Percentiles rank a stretch among this genome's conserved stretches.
phyloP scores from a whole-genome alignment of 345 rosid genomes.

The Combretum micranthum region DNA sequence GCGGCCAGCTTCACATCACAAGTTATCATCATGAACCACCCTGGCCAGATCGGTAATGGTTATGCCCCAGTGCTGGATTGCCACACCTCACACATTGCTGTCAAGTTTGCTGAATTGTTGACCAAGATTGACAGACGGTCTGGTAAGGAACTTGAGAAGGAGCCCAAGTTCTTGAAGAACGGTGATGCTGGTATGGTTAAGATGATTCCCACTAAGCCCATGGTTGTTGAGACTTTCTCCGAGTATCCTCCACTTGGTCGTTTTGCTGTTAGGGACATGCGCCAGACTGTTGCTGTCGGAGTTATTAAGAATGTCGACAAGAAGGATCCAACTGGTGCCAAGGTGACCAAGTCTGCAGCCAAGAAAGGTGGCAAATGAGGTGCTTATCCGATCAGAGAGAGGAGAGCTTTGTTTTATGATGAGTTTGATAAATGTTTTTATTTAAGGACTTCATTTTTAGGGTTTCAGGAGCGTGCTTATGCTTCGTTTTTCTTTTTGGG shows the following conservation, averaged over 20 bases:
- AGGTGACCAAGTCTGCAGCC: slow-evolving; percentile 24
- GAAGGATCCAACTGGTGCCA: slow-evolving; percentile 28
- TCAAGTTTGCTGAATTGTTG: slow-evolving; percentile 23
- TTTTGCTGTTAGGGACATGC: slow-evolving; percentile 33
- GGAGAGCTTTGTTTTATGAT: background rate
- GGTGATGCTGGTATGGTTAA: slow-evolving; percentile 29
- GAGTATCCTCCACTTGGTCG: slow-evolving; percentile 29
- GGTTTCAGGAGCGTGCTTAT: background rate
- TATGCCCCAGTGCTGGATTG: slow-evolving; percentile 23
- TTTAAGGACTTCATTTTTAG: background rate
- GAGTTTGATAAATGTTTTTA: slow-evolving; percentile 2
- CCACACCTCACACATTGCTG: slow-evolving; percentile 23
- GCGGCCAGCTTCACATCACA: slow-evolving; percentile 28
- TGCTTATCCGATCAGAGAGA: background rate
- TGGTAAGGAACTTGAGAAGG: slow-evolving; percentile 32
- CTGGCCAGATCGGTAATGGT: slow-evolving; percentile 25
- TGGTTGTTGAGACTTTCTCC: slow-evolving; percentile 22
- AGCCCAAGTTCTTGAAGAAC: slow-evolving; percentile 37
- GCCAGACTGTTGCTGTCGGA: slow-evolving; percentile 28
- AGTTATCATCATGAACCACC: slow-evolving; percentile 35
- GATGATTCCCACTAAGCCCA: slow-evolving; percentile 29
- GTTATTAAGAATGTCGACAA: slow-evolving; percentile 27
- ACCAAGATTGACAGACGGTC: slow-evolving; percentile 35
- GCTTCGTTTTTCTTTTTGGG: background rate
- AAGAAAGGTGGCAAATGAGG: slow-evolving; percentile 8